phyloP scores from a whole-genome alignment of 257 asterid species.

The Solanum tarapatanum region DNA sequence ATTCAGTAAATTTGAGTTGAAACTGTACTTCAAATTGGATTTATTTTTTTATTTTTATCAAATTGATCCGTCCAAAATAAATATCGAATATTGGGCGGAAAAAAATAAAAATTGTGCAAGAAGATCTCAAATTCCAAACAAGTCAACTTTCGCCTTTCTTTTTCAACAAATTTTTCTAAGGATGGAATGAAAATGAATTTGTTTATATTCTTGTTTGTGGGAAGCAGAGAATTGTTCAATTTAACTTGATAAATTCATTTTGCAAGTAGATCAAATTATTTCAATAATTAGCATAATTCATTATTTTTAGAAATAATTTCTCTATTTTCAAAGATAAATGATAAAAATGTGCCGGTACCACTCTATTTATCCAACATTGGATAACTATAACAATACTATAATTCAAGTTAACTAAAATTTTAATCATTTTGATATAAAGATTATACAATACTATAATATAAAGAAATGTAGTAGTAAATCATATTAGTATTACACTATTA shows the following conservation, averaged over 20 bases:
- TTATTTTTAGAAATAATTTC: no score
- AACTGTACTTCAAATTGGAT: neutral
- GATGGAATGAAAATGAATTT: neutral
- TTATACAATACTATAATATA: neutral
- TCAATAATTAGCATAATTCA: neutral
- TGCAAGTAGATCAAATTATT: neutral
- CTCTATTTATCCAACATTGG: no score
- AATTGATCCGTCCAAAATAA: neutral
- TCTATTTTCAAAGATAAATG: no score
- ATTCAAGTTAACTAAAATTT: neutral
- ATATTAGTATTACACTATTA: neutral
- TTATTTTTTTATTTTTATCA: neutral
- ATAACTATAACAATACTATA: no score
- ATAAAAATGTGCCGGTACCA: no score
- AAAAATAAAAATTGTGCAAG: neutral
- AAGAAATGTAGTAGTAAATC: neutral
- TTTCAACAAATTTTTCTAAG: neutral
- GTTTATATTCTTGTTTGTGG: neutral
- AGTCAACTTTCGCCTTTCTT: no score
- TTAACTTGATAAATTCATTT: neutral
- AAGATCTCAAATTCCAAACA: neutral
- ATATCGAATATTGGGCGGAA: neutral
- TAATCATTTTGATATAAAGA: neutral
- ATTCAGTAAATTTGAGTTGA: neutral
- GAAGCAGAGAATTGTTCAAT: neutral